Base-by-base conservation (phyloP, 108 stramenopile species). In the Nitzschia putrida region DNA sequence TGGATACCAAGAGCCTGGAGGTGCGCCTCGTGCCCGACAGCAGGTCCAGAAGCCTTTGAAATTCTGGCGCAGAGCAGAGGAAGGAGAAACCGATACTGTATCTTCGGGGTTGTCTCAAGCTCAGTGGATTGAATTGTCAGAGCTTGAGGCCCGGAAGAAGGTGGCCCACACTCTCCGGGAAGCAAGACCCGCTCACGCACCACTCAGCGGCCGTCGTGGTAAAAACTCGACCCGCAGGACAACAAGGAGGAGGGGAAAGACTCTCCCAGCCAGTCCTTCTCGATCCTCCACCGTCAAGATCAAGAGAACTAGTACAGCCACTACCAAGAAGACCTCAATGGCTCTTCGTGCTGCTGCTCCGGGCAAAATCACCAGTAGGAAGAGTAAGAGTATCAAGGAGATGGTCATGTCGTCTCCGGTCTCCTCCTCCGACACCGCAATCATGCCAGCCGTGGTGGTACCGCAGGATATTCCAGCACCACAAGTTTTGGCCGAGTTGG, bases 141-240 rank as follows among this genome's bases (percentile, higher is more conserved):
- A 59, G n/a, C 3, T 12, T n/a, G 58, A 59, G 38, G 37, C 29
- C 29, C 58, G 6, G 5, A 59, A 59, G 20, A 59, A 59, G 38
- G 37, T 59, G 0, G 58, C 58, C 38, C 58, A 59, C 20, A 59
- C 58, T 1, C 58, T 59, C n/a, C 58, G 58, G 39, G 58, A 59
- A 20, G 3, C 12, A 3, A 37, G 29, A 7, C 38, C 38, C 34
- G 3, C 29, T 34, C 29, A 34, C 29, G 4, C 4, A 1, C 29
- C 29, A 34, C 29, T 34, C n/a, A 4, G 29, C 29, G 3, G 29
- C 4, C 29, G 29, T 34, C 29, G 29, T 34, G 29, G 29, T 4
- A 34, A 34, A 34, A 34, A 4, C 3, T 3, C 1, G 3, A 34
- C 29, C 29, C 1, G 3, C 29, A 34, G 29, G 29, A 4, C 29